These are phyloP conservation scores for Chalciporus piperatus DNA, from an alignment of 768 basidiomycete species.

Conservation along the genomic window DNA sequence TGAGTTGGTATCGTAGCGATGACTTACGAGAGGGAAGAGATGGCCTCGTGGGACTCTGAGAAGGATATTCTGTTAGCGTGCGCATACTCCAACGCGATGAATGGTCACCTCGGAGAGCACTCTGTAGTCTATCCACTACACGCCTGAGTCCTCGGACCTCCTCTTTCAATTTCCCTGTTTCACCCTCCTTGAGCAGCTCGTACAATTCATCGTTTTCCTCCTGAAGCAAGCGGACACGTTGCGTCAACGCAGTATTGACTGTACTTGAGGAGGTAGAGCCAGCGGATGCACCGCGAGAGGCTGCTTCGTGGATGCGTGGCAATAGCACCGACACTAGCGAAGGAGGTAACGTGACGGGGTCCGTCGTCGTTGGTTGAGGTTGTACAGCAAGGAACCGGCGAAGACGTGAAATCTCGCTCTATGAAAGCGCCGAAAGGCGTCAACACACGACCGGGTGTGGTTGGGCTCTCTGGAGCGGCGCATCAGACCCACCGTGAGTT, in stretches of 20 bases:
- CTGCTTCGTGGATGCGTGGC: conserved; percentile 57
- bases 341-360: conserved; percentile 68
- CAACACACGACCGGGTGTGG: conserved; percentile 17
- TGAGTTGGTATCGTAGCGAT: conserved; percentile 1
- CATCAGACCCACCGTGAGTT: conserved; percentile 60
- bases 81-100: conserved; percentile 1
- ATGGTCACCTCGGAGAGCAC: conserved; percentile 67
- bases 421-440: conserved; percentile 9
- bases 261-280: conserved; percentile 46
- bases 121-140: conserved; percentile 67
- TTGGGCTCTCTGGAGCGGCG: conserved; percentile 20
- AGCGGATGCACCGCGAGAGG: conserved; percentile 27
- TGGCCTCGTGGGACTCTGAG: conserved; percentile 75
- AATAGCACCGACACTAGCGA: conserved; percentile 65
- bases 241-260: conserved; percentile 70
- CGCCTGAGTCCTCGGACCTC: conserved; percentile 69
- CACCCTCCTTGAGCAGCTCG: conserved; percentile 65
- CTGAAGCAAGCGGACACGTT: conserved; percentile 69
- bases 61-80: conserved; percentile 5
- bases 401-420: conserved; percentile 75
- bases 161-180: conserved; percentile 80
- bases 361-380: conserved; percentile 54
- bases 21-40: conserved; percentile 69
- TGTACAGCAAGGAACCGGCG: conserved; percentile 64
- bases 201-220: conserved; percentile 89